Percentiles rank a stretch among this genome's conserved stretches.
phyloP scores from a whole-genome alignment of 768 basidiomycete species.

The Boletus tylopilopsis region DNA sequence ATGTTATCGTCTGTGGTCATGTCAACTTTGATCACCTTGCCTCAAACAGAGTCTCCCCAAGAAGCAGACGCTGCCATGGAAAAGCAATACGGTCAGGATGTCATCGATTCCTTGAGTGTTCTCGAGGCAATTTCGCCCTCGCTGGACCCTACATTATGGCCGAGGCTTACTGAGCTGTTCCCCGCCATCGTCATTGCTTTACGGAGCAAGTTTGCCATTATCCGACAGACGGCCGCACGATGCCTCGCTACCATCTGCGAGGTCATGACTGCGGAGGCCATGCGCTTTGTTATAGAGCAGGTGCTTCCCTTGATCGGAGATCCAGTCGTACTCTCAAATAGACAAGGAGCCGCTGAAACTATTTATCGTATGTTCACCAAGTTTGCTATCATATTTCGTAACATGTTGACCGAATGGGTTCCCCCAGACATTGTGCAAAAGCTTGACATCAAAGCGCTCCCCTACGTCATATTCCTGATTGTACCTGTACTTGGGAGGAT shows the following conservation, averaged over 20 bases:
- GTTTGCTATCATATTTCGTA: neutral
- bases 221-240: conserved; percentile 82
- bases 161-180: conserved; percentile 66
- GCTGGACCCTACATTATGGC: conserved; percentile 67
- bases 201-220: conserved; percentile 84
- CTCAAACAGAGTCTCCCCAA: conserved; percentile 45
- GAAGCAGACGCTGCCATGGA: conserved; percentile 65
- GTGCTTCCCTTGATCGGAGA: conserved; percentile 83
- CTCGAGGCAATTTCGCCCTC: conserved; percentile 78
- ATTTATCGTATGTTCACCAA: conserved; percentile 73
- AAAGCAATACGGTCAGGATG: conserved; percentile 77
- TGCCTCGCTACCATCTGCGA: conserved; percentile 88
- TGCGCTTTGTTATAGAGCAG: conserved; percentile 85
- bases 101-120: conserved; percentile 90
- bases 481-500: conserved; percentile 96
- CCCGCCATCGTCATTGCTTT: conserved; percentile 74
- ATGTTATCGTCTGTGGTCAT: neutral
- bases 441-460: conserved; percentile 90
- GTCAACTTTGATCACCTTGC: neutral
- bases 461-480: conserved; percentile 95
- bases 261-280: conserved; percentile 78
- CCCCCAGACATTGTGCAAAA: conserved; percentile 80
- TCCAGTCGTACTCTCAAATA: conserved; percentile 62
- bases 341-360: conserved; percentile 88
- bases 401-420: conserved; percentile 13